Percentiles rank a stretch among this genome's conserved stretches.
Conservation (phyloP, 208 protist genomes). For the Tritrichomonas musculus region DNA sequence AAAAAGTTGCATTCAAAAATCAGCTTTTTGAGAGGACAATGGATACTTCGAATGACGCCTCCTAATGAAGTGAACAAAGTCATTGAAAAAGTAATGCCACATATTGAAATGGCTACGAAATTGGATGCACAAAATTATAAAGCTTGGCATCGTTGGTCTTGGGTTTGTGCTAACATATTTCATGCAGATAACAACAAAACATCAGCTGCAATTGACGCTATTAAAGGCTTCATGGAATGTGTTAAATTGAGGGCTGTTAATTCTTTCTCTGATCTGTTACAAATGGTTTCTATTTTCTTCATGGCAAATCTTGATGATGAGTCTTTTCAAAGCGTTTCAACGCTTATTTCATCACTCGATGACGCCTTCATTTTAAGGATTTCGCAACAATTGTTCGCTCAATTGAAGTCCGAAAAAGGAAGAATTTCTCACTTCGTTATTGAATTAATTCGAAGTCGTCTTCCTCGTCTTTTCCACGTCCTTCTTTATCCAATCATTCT, state of each 20-base stretch:
- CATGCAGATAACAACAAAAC: not conserved
- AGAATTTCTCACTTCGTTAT: not conserved
- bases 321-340: not conserved
- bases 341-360: not conserved
- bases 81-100: not conserved
- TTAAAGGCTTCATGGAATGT: not conserved
- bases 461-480: not conserved
- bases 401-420: not conserved
- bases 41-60: not conserved
- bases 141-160: not conserved
- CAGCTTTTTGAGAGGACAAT: not conserved
- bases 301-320: not conserved
- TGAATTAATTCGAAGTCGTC: not conserved
- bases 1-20: not conserved
- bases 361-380: not conserved
- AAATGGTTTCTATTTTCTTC: not conserved
- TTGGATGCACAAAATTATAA: not conserved
- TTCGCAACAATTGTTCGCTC: not conserved
- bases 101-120: not conserved
- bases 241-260: not conserved
- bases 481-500: not conserved
- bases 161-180: not conserved
- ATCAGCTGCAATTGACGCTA: not conserved
- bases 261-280: conserved; percentile 22
- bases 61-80: not conserved